Evolutionary conservation across 129 eudicot species (phyloP), one percentile per base, ranked within the genome.

Genomic region (Helichrysum umbraculigerum): DNA sequence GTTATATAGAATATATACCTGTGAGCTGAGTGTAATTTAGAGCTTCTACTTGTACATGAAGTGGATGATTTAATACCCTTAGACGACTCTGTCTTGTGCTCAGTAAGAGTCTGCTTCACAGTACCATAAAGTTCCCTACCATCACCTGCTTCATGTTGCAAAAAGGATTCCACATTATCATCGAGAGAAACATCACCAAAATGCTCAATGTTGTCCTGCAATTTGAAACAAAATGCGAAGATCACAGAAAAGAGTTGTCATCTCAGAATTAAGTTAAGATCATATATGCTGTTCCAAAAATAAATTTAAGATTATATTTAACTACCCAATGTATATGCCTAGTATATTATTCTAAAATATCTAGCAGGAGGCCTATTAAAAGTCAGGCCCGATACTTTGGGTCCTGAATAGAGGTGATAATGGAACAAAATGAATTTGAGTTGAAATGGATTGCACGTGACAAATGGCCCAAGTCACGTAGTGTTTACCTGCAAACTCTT

Each of bases 171-270:
- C 71, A 91, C 96, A 29, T 89, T 87, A 68, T 89, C 92, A 54
- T 90, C 92, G 57, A 89, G 79, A 75, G 96, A 82, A 81, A 88
- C 90, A 81, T 88, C 94, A 69, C 90, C 92, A 66, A 91, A 87
- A 69, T 85, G 86, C 33, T 89, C 96, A 51, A 91, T 81, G 41
- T 89, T 92, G 69, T 91, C 97, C 97, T 91, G 90, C 68, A 76
- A 32, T 71, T 75, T 76, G 70, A 70, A 59, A 66, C 17, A 63
- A 82, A 47, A 11, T 30, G 16, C 57, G 15, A 51, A 14, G 5
- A 61, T 61, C 30, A 0, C 67, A 22, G 37, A 4, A 61, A 61
- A 35, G 67, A 22, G 67, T 61, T 37, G 28, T 28, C 67, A 59
- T 25, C 57, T 12, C 68, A 42, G 35, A 62, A 25, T 15, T 22